These are phyloP conservation scores for Aspergillus amoenus DNA, from an alignment of 2,329 filamentous ascomycete genomes.

Conservation along the genomic window DNA sequence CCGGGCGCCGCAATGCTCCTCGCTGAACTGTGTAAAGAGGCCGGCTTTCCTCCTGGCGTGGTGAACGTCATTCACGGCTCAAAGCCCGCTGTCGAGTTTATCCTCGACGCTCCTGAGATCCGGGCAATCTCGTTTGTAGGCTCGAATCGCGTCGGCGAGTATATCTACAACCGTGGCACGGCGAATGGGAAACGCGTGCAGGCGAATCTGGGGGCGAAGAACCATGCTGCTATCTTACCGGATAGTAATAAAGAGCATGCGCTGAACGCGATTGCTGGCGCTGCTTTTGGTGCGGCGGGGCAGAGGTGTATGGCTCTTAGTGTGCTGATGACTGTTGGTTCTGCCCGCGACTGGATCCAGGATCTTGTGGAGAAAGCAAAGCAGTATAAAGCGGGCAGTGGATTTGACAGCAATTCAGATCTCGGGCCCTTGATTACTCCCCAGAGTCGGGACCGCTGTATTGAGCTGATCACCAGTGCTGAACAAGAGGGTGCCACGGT, in stretches of 20 bases:
- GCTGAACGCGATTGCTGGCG: slow-evolving; percentile 64
- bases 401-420: slow-evolving; percentile 62
- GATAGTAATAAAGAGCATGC: slow-evolving; percentile 70
- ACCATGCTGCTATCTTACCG: slow-evolving; percentile 66
- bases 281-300: slow-evolving; percentile 67
- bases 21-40: slow-evolving; percentile 62
- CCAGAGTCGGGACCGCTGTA: slow-evolving; percentile 63
- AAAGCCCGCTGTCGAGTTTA: slow-evolving; percentile 66
- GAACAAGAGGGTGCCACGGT: slow-evolving; percentile 65
- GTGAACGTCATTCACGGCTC: slow-evolving; percentile 67
- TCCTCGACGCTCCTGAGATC: slow-evolving; percentile 66
- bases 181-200: slow-evolving; percentile 69
- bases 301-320: slow-evolving; percentile 70
- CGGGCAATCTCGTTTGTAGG: slow-evolving; percentile 70
- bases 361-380: slow-evolving; percentile 64
- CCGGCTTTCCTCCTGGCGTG: slow-evolving; percentile 64
- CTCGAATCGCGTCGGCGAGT: slow-evolving; percentile 67
- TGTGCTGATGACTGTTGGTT: slow-evolving; percentile 63
- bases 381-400: slow-evolving; percentile 59
- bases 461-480: slow-evolving; percentile 60
- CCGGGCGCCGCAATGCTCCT: slow-evolving; percentile 67
- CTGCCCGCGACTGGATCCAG: slow-evolving; percentile 64
- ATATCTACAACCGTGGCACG: slow-evolving; percentile 65
- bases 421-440: slow-evolving; percentile 66
- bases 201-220: slow-evolving; percentile 69